Base-by-base conservation (phyloP, 1,284 basidiomycete genomes). In the Leccinum huronense region DNA sequence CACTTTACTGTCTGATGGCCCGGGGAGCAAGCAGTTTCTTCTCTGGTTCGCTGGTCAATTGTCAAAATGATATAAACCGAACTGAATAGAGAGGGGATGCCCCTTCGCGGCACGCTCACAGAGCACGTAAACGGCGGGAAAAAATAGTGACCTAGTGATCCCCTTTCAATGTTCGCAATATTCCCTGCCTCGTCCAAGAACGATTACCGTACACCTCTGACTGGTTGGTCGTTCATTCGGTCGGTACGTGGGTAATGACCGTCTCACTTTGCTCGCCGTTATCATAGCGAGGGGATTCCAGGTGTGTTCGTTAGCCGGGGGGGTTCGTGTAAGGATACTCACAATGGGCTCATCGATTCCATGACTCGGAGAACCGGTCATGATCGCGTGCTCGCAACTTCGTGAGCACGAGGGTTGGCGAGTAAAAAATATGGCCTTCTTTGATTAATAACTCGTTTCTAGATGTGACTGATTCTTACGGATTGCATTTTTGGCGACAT, bases 21-120 rank as follows among this genome's bases (percentile, higher is more conserved):
- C 16, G 36, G 6, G 36, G 30, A 34, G 19, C 19, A 8, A 14
- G 23, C n/a, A 23, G 19, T 48, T 7, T 48, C 45, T 48, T 48
- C n/a, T 11, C 45, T 23, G 31, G 14, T 59, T 60, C 63, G 64
- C 45, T 19, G 19, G 45, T 48, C 45, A 23, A 48, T 48, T 48
- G 45, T 48, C 0, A 48, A 7, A 13, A 23, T 48, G 45, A 23
- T 23, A 13, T 2, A 48, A 48, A 19, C 45, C 19, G 3, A 27
- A 45, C n/a, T 45, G 10, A 45, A 45, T 19, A 45, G 10, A 19
- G n/a, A 8, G n/a, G 42, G 38, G 16, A 45, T 19, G n/a, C 42
- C 42, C 10, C 23, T 27, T 3, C 42, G 5, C 16, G 16, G 7
- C 40, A 16, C 36, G 38, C 3, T 40, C 38, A 40, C 38, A 40